phyloP scores from a whole-genome alignment of 768 basidiomycete species.

The Phanerodontia chrysosporium region DNA sequence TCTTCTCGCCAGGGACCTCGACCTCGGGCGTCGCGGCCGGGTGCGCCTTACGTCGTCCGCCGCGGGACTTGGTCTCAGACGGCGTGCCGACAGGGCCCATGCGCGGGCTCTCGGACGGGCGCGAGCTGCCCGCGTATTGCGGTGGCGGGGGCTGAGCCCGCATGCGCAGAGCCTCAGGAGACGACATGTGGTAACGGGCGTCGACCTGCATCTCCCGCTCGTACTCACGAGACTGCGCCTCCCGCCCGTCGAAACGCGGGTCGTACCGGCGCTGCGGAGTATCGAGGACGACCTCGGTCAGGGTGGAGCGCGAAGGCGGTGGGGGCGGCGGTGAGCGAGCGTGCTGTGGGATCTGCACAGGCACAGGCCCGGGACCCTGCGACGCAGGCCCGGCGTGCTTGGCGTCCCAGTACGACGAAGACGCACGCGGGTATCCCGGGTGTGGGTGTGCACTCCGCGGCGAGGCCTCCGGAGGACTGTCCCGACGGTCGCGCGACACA shows the following conservation, averaged over 20 bases:
- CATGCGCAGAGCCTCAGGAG: conserved; percentile 23
- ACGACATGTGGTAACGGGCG: conserved; percentile 13
- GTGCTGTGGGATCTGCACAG: neutral
- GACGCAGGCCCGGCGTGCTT: conserved; percentile 17
- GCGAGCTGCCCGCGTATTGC: conserved; percentile 29
- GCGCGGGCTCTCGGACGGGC: conserved; percentile 58
- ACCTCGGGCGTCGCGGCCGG: conserved; percentile 29
- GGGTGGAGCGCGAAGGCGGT: neutral
- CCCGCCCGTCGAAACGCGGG: conserved; percentile 53
- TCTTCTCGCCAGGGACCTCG: conserved; percentile 52
- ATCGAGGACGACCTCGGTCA: conserved; percentile 29
- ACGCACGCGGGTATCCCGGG: conserved; percentile 33
- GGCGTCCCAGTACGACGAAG: conserved; percentile 1
- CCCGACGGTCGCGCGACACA: conserved; percentile 37
- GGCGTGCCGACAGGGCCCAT: neutral
- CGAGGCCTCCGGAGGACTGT: conserved; percentile 42
- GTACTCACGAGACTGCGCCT: conserved; percentile 15
- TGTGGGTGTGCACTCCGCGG: conserved; percentile 51
- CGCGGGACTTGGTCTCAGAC: neutral
- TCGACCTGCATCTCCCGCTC: conserved; percentile 2
- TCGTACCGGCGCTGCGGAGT: conserved; percentile 55
- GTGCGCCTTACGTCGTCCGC: conserved; percentile 16
- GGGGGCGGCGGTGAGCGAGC: neutral
- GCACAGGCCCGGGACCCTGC: conserved; percentile 6
- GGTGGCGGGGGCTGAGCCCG: conserved; percentile 25